Conservation (phyloP, 192 early-diverging fungal species). For the Glomus cerebriforme region DNA sequence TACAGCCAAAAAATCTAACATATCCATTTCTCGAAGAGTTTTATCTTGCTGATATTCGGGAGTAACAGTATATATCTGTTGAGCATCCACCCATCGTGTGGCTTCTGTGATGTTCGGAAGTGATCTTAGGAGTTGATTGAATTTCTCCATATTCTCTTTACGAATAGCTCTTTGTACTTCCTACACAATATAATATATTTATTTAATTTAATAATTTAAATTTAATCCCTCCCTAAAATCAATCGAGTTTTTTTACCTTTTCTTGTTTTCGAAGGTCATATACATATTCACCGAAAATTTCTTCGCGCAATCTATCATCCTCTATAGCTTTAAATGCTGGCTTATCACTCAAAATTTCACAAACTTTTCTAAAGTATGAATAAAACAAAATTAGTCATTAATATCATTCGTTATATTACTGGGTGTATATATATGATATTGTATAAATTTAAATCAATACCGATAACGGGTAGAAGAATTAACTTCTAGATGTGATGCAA, state of each 20-base stretch:
- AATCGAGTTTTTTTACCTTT: conserved; percentile 47
- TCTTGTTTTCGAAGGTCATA: conserved; percentile 65
- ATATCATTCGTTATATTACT: not conserved
- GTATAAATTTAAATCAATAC: not conserved
- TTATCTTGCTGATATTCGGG: conserved; percentile 53
- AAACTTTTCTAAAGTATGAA: conserved; percentile 15
- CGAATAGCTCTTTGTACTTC: conserved; percentile 61
- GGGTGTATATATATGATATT: too few species aligned
- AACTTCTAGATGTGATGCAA: conserved; percentile 53
- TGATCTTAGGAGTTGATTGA: conserved; percentile 56
- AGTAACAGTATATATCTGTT: conserved; percentile 50
- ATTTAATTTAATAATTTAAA: not conserved
- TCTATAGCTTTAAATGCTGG: conserved; percentile 63
- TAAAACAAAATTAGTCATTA: not conserved
- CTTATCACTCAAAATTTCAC: conserved; percentile 60
- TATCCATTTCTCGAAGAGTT: conserved; percentile 68
- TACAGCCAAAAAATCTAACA: conserved; percentile 77
- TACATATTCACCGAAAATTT: conserved; percentile 74
- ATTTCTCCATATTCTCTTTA: conserved; percentile 63
- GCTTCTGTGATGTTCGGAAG: conserved; percentile 58
- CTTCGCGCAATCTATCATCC: conserved; percentile 60
- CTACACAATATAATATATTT: not conserved
- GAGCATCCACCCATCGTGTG: conserved; percentile 60
- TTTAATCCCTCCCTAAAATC: not conserved
- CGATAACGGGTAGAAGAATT: conserved; percentile 57